Evolutionary conservation across 106 monocot genomes (phyloP), one percentile per base, ranked within the genome.

Genomic region (Xerophyta viscosa): DNA sequence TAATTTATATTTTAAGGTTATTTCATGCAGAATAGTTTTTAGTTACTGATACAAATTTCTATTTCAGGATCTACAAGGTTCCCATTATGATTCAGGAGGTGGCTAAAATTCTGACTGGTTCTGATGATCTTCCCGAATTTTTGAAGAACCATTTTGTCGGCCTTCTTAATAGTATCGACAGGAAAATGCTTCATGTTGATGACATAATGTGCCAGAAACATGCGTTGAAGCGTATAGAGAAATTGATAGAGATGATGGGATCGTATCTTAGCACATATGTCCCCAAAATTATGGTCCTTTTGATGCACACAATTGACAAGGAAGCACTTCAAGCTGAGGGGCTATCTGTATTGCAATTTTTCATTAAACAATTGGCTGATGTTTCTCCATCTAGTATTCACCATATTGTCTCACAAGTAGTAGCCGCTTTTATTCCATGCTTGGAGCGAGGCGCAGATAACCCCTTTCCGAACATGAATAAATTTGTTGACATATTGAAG

Each of bases 191-290:
- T 68, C 89, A 75, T 68, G 65, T 75, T 61, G 78, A 82, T 58
- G 79, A 90, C 29, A 21, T 67, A 10, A 41, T 50, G 65, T 45
- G 82, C 56, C 89, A 98, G 54, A 86, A 77, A 58, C 82, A 86
- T 53, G 85, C 90, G 10, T 64, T 98, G 63, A 71, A 64, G 25
- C 76, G 86, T 29, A 86, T 98, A 31, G 69, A 77, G 57, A 86
- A 86, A 60, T 62, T 90, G 59, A 82, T 90, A 26, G 89, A 90
- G 66, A 90, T 98, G 89, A 98, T 98, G 98, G 98, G 89, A 23
- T 66, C 82, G 54, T 81, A 72, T 27, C 75, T 98, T 39, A 79
- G 76, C 51, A 77, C 79, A 27, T 89, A 89, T 76, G 68, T 82
- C 10, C 96, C 88, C 46, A 98, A 98, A 74, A 90, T 98, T 52